Base-by-base conservation (phyloP, 2,329 filamentous ascomycete species). In the Anisogramma anomala region DNA sequence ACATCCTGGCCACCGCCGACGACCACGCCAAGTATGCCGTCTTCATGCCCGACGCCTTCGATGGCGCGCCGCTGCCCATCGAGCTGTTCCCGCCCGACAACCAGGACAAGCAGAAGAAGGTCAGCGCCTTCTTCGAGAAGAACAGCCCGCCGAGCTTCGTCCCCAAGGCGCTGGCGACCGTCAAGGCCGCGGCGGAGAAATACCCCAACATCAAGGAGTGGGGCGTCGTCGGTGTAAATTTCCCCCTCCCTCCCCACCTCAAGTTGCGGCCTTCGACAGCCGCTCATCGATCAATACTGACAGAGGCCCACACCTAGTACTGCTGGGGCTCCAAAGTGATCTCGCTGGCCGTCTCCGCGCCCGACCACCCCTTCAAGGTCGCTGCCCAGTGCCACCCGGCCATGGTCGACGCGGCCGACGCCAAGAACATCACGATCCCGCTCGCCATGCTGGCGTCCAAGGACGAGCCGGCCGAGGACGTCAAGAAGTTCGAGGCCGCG, bases 1-100 rank as follows among this genome's bases (percentile, higher is more conserved):
- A 85, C 52, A 83, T 76, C 50, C 64, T 82, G 18, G 67, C 74
- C 33, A 64, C 63, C 33, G 65, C 67, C 46, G 68, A 74, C 53
- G 55, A 65, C 59, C 71, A 64, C 61, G 73, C 66, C 58, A 76
- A 83, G 55, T 91, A 93, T 68, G 79, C 78, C 52, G 84, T 94
- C 51, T 87, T 88, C 63, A 88, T 95, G 49, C 88, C 88, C 20
- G 88, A 95, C 64, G 89, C 84, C 71, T 94, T 94, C 67, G 73
- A 83, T 46, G 87, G 84, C 58, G 70, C 74, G 50, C 82, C 84
- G 2, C 64, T 63, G 53, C 61, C 66, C 36, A 69, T 77, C 58
- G 66, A 65, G 54, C 61, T 71, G 73, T 76, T 76, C 56, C 80
- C 81, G 2, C 72, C 79, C 18, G 60, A 77, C 59, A 82, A 62